Percentiles rank a stretch among this genome's conserved stretches.
Evolutionary conservation across 2,329 filamentous ascomycete species (phyloP).

Genomic region (Fusarium papillatum): DNA sequence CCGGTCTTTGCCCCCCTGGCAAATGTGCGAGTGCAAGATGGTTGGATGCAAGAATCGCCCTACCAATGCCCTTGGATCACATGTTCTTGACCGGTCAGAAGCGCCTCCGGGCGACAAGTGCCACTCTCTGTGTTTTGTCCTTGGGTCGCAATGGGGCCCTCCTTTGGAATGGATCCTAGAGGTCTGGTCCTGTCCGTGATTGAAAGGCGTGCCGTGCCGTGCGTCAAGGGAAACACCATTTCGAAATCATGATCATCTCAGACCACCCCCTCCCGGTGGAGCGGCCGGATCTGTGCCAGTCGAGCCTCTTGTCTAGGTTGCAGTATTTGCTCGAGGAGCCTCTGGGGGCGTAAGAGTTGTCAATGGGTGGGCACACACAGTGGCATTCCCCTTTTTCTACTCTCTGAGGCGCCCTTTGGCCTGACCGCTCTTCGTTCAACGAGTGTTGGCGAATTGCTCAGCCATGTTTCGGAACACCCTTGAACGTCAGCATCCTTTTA

Average conservation of each 20-base stretch:
- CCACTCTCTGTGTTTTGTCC: conserved; percentile 23
- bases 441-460: conserved; percentile 6
- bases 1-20: conserved; percentile 31
- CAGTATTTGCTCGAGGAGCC: conserved; percentile 3
- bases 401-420: conserved; percentile 5
- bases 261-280: neutral
- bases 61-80: conserved; percentile 30
- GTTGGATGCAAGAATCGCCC: conserved; percentile 30
- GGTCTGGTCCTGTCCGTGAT: neutral
- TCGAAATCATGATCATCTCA: conserved; percentile 21
- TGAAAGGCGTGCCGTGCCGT: neutral
- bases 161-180: conserved; percentile 15
- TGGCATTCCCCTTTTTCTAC: conserved; percentile 7
- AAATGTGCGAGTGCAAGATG: conserved; percentile 26
- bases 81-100: conserved; percentile 36
- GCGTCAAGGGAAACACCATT: conserved; percentile 1
- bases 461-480: conserved; percentile 11
- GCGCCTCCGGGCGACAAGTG: conserved; percentile 27
- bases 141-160: neutral
- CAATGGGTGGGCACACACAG: conserved; percentile 12
- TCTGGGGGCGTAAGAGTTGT: conserved; percentile 12
- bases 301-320: neutral
- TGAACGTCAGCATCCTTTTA: conserved; percentile 5
- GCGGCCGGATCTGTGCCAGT: neutral
- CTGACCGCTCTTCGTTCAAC: conserved; percentile 32